Evolutionary conservation across 2,329 filamentous ascomycete genomes (phyloP).

Genomic region (Aspergillus sp.): DNA sequence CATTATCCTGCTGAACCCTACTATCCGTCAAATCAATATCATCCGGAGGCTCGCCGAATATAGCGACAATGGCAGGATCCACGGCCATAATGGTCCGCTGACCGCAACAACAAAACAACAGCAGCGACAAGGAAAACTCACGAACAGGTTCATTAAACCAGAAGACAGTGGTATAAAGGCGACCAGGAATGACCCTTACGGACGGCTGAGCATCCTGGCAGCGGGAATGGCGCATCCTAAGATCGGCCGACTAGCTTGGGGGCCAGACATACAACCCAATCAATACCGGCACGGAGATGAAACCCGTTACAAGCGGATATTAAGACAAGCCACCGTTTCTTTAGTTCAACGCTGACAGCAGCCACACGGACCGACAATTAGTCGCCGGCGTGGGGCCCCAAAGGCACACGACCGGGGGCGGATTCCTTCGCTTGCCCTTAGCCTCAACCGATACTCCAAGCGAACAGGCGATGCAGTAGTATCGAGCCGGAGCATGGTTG

Average conservation of each 20-base stretch:
- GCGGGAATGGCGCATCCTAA: no score
- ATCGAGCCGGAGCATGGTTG: no score
- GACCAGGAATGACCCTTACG: no score
- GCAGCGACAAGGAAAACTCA: not conserved
- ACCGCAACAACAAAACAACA: not conserved
- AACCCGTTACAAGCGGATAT: no score
- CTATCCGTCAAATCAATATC: slow-evolving; percentile 14
- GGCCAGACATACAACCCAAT: no score
- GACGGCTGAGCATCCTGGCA: no score
- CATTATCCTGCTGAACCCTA: slow-evolving; percentile 10
- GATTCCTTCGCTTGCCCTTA: not conserved
- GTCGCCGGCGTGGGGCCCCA: not conserved
- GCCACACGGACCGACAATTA: not conserved
- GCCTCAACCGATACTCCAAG: not conserved
- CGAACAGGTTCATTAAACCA: not conserved
- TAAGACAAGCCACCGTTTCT: no score
- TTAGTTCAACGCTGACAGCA: not conserved
- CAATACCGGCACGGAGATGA: no score
- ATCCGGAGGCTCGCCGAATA: slow-evolving; percentile 16
- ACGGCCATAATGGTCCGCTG: slow-evolving; percentile 8
- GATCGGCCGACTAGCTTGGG: no score
- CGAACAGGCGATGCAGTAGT: no score
- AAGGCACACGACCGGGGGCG: not conserved
- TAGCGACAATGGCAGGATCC: slow-evolving; percentile 14
- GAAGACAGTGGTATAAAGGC: no score